phyloP scores from a whole-genome alignment of 2,329 filamentous ascomycete species.

The Aspergillus sp. region DNA sequence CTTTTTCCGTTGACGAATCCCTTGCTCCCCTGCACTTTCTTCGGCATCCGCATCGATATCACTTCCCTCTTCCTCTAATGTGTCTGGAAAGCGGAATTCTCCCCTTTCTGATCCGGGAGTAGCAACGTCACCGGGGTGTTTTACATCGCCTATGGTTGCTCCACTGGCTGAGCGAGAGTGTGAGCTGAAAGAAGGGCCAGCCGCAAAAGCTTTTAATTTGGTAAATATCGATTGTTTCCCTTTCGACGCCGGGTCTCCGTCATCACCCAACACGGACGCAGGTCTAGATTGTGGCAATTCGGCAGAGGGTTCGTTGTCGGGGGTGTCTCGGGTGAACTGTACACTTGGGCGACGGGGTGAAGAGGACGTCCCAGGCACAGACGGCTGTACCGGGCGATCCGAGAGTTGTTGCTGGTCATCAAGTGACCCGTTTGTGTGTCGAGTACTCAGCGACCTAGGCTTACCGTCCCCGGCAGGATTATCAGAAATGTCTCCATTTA shows the following conservation, averaged over 20 bases:
- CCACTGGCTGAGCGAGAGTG: constrained; percentile 49
- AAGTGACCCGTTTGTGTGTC: constrained; percentile 19
- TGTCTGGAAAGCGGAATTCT: constrained; percentile 50
- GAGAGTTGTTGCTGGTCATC: constrained; percentile 15
- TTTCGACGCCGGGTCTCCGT: constrained; percentile 57
- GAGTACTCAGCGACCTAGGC: constrained; percentile 18
- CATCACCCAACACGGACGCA: constrained; percentile 58
- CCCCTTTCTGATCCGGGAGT: constrained; percentile 48
- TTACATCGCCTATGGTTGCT: constrained; percentile 39
- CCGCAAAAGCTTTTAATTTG: constrained; percentile 70
- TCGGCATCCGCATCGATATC: constrained; percentile 77
- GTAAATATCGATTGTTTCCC: constrained; percentile 66
- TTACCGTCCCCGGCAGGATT: constrained; percentile 9
- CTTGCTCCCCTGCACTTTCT: constrained; percentile 77
- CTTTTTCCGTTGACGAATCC: constrained; percentile 52
- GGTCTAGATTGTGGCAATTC: constrained; percentile 53
- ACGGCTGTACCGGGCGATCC: constrained; percentile 19
- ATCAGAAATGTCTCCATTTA: too few relatives aligned
- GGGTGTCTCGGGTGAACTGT: constrained; percentile 63
- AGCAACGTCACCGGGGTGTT: constrained; percentile 32
- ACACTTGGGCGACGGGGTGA: constrained; percentile 60
- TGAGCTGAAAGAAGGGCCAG: constrained; percentile 44
- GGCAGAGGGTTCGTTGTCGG: constrained; percentile 46
- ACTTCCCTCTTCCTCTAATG: constrained; percentile 56
- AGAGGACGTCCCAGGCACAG: constrained; percentile 28